Base-by-base conservation (phyloP, 2,329 filamentous ascomycete genomes). In the Aspergillus arachidicola region DNA sequence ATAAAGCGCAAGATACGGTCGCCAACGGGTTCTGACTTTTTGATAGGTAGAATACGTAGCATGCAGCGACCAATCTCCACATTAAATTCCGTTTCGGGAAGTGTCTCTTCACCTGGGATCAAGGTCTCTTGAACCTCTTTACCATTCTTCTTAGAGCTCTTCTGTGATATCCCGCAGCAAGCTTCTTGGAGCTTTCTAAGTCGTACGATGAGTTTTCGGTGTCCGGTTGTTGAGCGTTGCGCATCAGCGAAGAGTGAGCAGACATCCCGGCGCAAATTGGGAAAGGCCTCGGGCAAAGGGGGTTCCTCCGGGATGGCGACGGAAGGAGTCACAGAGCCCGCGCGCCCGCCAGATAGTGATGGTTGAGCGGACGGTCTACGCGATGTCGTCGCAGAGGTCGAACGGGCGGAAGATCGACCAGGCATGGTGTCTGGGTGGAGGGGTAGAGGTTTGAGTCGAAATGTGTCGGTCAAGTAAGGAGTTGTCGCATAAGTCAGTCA, bases 151-250 rank as follows among this genome's bases (percentile, higher is more conserved):
- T 77, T 75, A 11, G 71, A 70, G n/a, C 72, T 69, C 28, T 78
- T 78, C 43, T 79, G 77, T 1, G 81, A 79, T 64, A 88, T 85
- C 58, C 85, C 87, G 66, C 84, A 86, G 80, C 93, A 97, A 43
- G 89, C 84, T 75, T 97, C 94, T 73, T 98, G 94, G 50, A 97
- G 86, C 79, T 97, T 97, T 67, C 94, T 89, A 64, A 99, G 81
- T 57, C 89, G 93, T 64, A 97, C 91, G 4, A 91, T 90, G 0
- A 97, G 85, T 75, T 98, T 98, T 64, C 94, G 85, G 76, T 99
- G 95, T 2, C 92, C 92, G 1, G 94, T 93, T 0, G 91, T 96
- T 1, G 92, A 96, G 71, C 90, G 89, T 78, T 99, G 95, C 38
- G 94, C 93, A 76, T 94, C 91, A 68, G 86, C 85, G 73, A 94